Base-by-base conservation (phyloP, 78 protist species). In the Protostelium mycophagum region DNA sequence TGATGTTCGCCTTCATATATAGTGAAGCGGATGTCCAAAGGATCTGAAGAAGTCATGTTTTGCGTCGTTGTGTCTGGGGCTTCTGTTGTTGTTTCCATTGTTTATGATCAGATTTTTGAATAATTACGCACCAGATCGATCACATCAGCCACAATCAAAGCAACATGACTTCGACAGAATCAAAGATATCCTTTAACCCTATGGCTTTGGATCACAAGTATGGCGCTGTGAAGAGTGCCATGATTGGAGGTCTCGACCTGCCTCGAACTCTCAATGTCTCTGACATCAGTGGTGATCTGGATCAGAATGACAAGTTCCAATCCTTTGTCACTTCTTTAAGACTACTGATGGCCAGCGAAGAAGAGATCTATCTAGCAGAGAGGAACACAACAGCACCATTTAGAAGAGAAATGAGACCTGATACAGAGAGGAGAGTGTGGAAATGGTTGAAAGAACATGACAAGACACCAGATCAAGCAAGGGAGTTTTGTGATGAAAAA, bases 1-100 rank as follows among this genome's bases (percentile, higher is more conserved):
- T 91, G 91, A 31, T 86, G n/a, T 37, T 95, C 97, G 37, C 95
- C 93, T 73, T 39, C 37, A 63, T 92, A 92, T 34, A 34, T 84
- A 83, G 34, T 63, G 39, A 90, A 92, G 38, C 86, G 87, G n/a
- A 92, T 84, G 0, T 89, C 88, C 1, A 34, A 83, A 29, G 73
- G 36, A 35, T 85, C 84, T 25, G 73, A 36, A 37, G 84, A 83
- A 1, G 35, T 88, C 5, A 36, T 88, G 31, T 51, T 16, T 51
- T 51, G 5, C 16, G 5, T 5, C 73, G 73, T 16, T 51, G 73
- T 51, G 31, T 25, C 73, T 51, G 73, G 31, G 5, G 31, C 73
- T 51, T 5, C 73, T 51, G 73, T 25, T 51, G 73, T 51, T 25
- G 16, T 16, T 51, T 16, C 16, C 73, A 16, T 51, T 51, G 73